Evolutionary conservation across 345 rosid genomes (phyloP).

Genomic region (Zanthoxylum bungeanum): DNA sequence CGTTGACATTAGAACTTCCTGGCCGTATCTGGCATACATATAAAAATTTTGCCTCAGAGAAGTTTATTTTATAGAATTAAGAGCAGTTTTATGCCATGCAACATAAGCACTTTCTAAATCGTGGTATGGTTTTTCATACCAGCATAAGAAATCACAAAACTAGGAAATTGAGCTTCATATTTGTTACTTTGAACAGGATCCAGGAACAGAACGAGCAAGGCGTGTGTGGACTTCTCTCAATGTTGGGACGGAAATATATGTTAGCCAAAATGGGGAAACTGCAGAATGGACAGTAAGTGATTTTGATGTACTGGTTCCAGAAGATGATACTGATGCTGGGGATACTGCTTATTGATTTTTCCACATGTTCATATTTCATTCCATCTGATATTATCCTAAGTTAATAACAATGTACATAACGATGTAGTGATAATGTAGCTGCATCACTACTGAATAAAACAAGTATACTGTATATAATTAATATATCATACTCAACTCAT

Average conservation of each 20-base stretch:
- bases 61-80: not conserved
- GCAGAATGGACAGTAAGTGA: constrained; percentile 51
- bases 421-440: not conserved
- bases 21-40: not conserved
- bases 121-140: not conserved
- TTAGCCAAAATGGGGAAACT: constrained; percentile 34
- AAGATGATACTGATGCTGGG: constrained; percentile 13
- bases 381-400: not conserved
- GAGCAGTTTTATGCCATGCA: not conserved
- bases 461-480: not conserved
- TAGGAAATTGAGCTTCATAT: not conserved
- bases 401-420: not conserved
- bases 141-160: not conserved
- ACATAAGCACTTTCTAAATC: not conserved
- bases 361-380: not conserved
- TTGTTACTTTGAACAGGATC: constrained; percentile 30
- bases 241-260: constrained; percentile 52
- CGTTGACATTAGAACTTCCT: not conserved
- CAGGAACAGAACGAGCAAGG: constrained; percentile 44
- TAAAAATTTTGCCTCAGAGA: not conserved
- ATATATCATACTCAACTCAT: not conserved
- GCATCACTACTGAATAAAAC: not conserved
- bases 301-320: constrained; percentile 44
- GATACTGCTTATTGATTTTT: constrained; percentile 5
- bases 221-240: constrained; percentile 43